Conservation (phyloP, 306 rosid genomes). For the Albizia julibrissin region DNA sequence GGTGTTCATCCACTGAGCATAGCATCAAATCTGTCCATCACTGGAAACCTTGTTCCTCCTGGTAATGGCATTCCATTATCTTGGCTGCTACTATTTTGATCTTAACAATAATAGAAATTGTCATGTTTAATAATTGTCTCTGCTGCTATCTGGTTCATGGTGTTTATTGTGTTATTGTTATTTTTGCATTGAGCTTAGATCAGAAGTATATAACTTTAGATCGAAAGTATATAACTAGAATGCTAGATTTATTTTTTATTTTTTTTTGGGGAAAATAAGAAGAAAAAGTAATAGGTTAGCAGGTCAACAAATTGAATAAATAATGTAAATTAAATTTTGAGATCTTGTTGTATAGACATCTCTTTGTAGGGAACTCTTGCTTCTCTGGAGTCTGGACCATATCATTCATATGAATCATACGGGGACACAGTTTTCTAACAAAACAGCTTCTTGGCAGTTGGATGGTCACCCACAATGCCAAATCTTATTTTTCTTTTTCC, state of each 20-base stretch:
- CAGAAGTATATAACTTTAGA: neutral
- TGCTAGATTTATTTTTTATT: neutral
- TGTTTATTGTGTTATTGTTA: neutral
- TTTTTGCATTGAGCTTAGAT: neutral
- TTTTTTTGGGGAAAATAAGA: neutral
- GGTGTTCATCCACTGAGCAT: neutral
- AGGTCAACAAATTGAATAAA: conserved; percentile 6
- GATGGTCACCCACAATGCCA: neutral
- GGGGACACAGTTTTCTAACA: neutral
- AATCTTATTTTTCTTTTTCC: neutral
- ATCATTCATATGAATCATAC: neutral
- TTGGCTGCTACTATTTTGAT: conserved; percentile 4
- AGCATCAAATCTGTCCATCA: neutral
- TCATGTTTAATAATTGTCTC: neutral
- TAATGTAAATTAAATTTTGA: neutral
- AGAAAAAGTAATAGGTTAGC: neutral
- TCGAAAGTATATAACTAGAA: neutral
- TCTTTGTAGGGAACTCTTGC: neutral
- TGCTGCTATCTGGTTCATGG: neutral
- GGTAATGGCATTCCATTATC: conserved; percentile 7
- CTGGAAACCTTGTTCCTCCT: neutral
- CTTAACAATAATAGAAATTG: neutral
- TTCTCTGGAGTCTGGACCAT: conserved; percentile 7
- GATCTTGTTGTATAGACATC: neutral
- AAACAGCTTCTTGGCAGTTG: neutral